Percentiles rank a stretch among this genome's conserved stretches.
Conservation (phyloP, 768 basidiomycete species). For the Boletus bicolor region DNA sequence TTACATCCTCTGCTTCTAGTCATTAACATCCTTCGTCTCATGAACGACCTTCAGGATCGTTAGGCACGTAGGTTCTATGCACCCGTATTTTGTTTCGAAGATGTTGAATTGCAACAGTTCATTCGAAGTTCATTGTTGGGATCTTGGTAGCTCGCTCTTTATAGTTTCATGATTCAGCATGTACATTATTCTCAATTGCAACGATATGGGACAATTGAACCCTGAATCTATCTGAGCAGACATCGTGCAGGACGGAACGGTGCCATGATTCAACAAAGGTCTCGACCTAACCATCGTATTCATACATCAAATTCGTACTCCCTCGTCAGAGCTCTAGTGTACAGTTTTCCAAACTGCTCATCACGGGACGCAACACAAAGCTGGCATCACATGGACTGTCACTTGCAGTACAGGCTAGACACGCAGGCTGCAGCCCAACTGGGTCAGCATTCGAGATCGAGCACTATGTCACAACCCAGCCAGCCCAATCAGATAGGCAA, state of each 20-base stretch:
- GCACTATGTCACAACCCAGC: not conserved
- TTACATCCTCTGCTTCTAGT: slow-evolving; percentile 40
- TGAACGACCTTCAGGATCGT: slow-evolving; percentile 55
- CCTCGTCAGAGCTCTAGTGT: not conserved
- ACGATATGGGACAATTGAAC: slow-evolving; percentile 7
- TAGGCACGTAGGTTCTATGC: slow-evolving; percentile 10
- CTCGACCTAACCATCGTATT: not conserved
- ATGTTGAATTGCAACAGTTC: not conserved
- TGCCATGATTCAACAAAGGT: not conserved
- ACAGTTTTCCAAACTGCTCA: not conserved
- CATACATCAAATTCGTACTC: not conserved
- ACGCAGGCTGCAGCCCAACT: not conserved
- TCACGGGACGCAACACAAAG: not conserved
- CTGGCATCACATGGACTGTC: not conserved
- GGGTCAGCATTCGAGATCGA: not conserved
- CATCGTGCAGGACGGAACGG: no score
- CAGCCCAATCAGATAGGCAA: slow-evolving; percentile 10
- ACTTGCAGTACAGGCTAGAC: not conserved
- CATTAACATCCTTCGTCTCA: slow-evolving; percentile 79
- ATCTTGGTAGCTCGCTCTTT: slow-evolving; percentile 1
- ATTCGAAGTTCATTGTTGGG: not conserved
- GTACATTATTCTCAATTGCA: slow-evolving; percentile 21
- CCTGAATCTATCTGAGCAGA: not conserved
- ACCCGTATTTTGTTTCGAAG: not conserved
- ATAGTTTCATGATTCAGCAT: slow-evolving; percentile 10